phyloP scores from a whole-genome alignment of 2,329 filamentous ascomycete genomes.

The Neonectria neomacrospora region DNA sequence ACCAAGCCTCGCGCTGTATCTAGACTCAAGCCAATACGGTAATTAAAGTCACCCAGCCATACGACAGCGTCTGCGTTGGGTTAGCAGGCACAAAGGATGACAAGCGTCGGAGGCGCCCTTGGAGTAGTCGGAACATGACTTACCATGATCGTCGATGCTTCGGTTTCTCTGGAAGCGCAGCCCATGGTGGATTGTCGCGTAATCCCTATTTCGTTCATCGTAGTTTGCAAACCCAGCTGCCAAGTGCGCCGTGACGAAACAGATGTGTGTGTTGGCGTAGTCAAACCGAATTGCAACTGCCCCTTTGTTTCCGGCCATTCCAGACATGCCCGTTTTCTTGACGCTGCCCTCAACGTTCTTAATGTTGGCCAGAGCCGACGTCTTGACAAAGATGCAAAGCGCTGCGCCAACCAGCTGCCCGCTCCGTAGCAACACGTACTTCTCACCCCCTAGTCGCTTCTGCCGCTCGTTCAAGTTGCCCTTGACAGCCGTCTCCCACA shows the following conservation, averaged over 20 bases:
- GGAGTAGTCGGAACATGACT: constrained; percentile 23
- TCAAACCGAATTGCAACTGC: constrained; percentile 97
- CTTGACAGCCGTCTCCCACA: constrained; percentile 88
- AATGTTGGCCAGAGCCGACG: constrained; percentile 79
- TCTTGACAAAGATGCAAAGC: constrained; percentile 88
- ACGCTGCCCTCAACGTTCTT: constrained; percentile 97
- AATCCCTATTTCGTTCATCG: constrained; percentile 94
- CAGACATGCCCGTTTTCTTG: constrained; percentile 94
- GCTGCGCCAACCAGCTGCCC: constrained; percentile 96
- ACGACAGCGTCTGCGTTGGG: constrained; percentile 74
- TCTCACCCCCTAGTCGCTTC: constrained; percentile 71
- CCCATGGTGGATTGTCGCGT: constrained; percentile 86
- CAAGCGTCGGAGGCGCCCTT: neutral
- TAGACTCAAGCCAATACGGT: constrained; percentile 86
- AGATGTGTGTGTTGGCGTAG: constrained; percentile 90
- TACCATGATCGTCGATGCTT: constrained; percentile 89
- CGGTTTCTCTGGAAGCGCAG: constrained; percentile 91
- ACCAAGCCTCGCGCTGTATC: constrained; percentile 82
- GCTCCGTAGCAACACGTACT: constrained; percentile 89
- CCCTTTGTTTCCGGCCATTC: constrained; percentile 98
- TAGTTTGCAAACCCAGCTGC: constrained; percentile 97
- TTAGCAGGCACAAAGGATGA: constrained; percentile 35
- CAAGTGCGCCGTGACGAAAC: constrained; percentile 95
- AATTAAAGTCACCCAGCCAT: constrained; percentile 99
- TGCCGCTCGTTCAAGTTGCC: constrained; percentile 79